Evolutionary conservation across 2,329 filamentous ascomycete genomes (phyloP).

Genomic region (Xylaria sp.): DNA sequence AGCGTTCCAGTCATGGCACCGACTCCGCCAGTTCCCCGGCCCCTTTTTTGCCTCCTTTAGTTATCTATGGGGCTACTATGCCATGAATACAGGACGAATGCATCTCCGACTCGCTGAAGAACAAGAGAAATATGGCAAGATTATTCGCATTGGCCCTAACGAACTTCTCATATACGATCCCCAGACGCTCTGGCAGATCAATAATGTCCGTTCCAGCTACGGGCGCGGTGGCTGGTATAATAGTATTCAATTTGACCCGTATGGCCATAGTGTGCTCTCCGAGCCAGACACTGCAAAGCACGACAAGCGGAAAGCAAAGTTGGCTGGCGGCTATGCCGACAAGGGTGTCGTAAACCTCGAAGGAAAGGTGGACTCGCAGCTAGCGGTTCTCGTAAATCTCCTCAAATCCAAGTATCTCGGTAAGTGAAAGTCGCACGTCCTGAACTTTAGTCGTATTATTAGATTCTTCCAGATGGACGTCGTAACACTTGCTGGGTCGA

Average conservation of each 20-base stretch:
- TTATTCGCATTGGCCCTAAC: slow-evolving; percentile 46
- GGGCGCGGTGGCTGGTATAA: slow-evolving; percentile 31
- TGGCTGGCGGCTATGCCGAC: slow-evolving; percentile 29
- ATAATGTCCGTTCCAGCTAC: slow-evolving; percentile 22
- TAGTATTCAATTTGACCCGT: slow-evolving; percentile 27
- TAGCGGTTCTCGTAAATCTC: no score
- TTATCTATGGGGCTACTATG: slow-evolving; percentile 41
- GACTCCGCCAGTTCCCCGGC: slow-evolving; percentile 32
- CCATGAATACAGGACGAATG: slow-evolving; percentile 32
- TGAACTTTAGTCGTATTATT: slow-evolving; percentile 36
- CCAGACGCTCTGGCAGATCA: slow-evolving; percentile 28
- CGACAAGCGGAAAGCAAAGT: slow-evolving; percentile 30
- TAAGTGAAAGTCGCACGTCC: slow-evolving; percentile 32
- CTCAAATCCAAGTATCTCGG: slow-evolving; percentile 22
- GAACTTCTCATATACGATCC: slow-evolving; percentile 44
- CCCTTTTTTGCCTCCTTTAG: slow-evolving; percentile 40
- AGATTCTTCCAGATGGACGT: slow-evolving; percentile 38
- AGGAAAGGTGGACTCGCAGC: no score
- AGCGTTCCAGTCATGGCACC: slow-evolving; percentile 29
- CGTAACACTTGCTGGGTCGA: slow-evolving; percentile 33
- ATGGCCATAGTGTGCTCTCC: slow-evolving; percentile 29
- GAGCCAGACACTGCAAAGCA: slow-evolving; percentile 26
- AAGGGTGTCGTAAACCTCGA: slow-evolving; percentile 32
- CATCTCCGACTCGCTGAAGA: slow-evolving; percentile 32
- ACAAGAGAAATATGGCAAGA: slow-evolving; percentile 34